Percentiles rank a stretch among this genome's conserved stretches.
phyloP scores from a whole-genome alignment of 2,329 filamentous ascomycete species.

The Herpotrichia juniperi region DNA sequence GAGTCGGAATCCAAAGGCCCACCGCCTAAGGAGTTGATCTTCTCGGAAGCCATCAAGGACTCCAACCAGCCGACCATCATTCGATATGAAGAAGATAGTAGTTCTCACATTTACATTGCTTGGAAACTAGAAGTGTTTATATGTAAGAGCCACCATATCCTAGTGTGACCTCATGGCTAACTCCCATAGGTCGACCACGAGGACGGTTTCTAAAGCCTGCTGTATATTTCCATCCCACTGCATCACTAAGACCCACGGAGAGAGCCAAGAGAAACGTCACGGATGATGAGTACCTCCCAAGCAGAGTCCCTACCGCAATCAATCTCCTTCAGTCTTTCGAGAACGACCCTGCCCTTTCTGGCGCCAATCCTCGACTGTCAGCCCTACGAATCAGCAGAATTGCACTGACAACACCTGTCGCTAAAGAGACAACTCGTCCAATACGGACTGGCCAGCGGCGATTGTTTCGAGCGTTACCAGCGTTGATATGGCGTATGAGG shows the following conservation, averaged over 20 bases:
- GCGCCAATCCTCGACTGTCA: conserved; percentile 70
- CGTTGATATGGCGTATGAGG: conserved; percentile 73
- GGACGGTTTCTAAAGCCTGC: conserved; percentile 70
- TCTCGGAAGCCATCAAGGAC: conserved; percentile 50
- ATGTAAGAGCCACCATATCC: conserved; percentile 22
- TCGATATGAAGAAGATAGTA: conserved; percentile 29
- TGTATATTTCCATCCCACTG: conserved; percentile 65
- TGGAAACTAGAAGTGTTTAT: conserved; percentile 48
- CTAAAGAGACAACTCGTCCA: conserved; percentile 66
- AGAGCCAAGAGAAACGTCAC: conserved; percentile 49
- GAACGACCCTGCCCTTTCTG: conserved; percentile 66
- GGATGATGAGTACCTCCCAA: conserved; percentile 70
- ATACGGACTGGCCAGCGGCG: conserved; percentile 69
- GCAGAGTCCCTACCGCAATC: conserved; percentile 70
- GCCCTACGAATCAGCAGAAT: conserved; percentile 77
- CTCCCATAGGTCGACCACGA: conserved; percentile 49
- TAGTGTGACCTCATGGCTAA: conserved; percentile 12
- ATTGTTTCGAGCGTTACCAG: conserved; percentile 69
- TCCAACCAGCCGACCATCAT: conserved; percentile 39
- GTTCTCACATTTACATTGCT: conserved; percentile 41
- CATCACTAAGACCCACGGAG: conserved; percentile 62
- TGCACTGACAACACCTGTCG: conserved; percentile 66
- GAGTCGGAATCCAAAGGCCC: conserved; percentile 43
- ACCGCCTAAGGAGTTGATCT: conserved; percentile 63
- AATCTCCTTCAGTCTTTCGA: conserved; percentile 80